phyloP scores from a whole-genome alignment of 768 basidiomycete genomes.

The Lyophyllum atratum region DNA sequence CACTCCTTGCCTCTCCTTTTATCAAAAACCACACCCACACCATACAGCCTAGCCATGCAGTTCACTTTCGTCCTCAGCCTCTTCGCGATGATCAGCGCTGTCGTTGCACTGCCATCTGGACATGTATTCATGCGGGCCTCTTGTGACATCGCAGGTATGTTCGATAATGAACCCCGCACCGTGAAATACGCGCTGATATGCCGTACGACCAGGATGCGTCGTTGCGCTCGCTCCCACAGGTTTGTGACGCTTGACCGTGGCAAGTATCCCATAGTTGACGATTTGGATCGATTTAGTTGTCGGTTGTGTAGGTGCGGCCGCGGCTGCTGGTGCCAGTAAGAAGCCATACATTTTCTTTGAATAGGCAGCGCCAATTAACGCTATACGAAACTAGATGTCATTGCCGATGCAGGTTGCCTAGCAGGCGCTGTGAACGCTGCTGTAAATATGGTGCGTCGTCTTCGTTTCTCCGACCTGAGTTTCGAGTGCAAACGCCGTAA shows the following conservation, averaged over 20 bases:
- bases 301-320: conserved; percentile 13
- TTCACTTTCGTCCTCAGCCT: conserved; percentile 10
- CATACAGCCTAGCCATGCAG: conserved; percentile 14
- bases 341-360: neutral
- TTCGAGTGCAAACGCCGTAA: neutral
- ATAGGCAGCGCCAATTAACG: neutral
- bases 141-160: conserved; percentile 14
- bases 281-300: neutral
- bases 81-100: conserved; percentile 6
- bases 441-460: conserved; percentile 5
- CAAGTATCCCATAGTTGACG: too few relatives aligned
- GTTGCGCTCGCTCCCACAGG: conserved; percentile 14
- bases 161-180: neutral
- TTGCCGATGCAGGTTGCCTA: conserved; percentile 15
- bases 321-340: conserved; percentile 15
- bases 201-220: conserved; percentile 10
- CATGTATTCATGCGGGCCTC: conserved; percentile 13
- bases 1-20: neutral
- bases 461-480: neutral
- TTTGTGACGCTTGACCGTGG: neutral
- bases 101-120: conserved; percentile 12
- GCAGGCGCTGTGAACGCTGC: conserved; percentile 10
- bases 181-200: neutral
- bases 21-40: too few relatives aligned
- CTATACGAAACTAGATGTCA: conserved; percentile 2